These are phyloP conservation scores for Yamadazyma olivae DNA, from an alignment of 805 yeast species.

Conservation along the genomic window DNA sequence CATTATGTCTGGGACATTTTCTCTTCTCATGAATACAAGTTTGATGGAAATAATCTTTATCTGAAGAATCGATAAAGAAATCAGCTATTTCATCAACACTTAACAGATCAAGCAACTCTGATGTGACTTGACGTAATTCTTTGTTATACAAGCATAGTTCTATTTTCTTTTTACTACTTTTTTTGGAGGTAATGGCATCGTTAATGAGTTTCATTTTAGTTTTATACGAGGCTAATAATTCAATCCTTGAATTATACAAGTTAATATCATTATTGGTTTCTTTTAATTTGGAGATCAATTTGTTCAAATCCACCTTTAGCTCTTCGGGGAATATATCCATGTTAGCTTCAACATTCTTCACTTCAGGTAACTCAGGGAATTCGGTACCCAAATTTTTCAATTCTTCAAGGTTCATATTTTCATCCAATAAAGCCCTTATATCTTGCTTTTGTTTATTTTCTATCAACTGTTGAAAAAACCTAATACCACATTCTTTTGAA, in stretches of 20 bases:
- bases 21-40: slow-evolving; percentile 51
- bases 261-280: slow-evolving; percentile 12
- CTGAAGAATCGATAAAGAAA: background rate
- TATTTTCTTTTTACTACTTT: slow-evolving; percentile 10
- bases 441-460: slow-evolving; percentile 1
- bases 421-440: slow-evolving; percentile 15
- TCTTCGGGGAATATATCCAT: slow-evolving; percentile 17
- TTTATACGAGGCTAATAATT: slow-evolving; percentile 26
- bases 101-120: slow-evolving; percentile 1
- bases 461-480: slow-evolving; percentile 20
- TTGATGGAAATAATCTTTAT: slow-evolving; percentile 1
- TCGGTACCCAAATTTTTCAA: slow-evolving; percentile 25
- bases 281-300: slow-evolving; percentile 16
- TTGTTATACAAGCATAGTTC: slow-evolving; percentile 12
- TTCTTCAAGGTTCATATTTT: slow-evolving; percentile 8
- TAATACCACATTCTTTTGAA: slow-evolving; percentile 62
- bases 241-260: slow-evolving; percentile 13
- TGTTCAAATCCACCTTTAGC: slow-evolving; percentile 16
- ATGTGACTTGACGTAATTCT: slow-evolving; percentile 6
- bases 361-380: slow-evolving; percentile 44
- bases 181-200: slow-evolving; percentile 24
- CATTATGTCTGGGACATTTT: slow-evolving; percentile 54
- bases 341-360: slow-evolving; percentile 17
- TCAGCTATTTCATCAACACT: slow-evolving; percentile 3
- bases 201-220: slow-evolving; percentile 37